These are phyloP conservation scores for Globisporangium spinosum DNA, from an alignment of 352 stramenopile species.

Conservation along the genomic window DNA sequence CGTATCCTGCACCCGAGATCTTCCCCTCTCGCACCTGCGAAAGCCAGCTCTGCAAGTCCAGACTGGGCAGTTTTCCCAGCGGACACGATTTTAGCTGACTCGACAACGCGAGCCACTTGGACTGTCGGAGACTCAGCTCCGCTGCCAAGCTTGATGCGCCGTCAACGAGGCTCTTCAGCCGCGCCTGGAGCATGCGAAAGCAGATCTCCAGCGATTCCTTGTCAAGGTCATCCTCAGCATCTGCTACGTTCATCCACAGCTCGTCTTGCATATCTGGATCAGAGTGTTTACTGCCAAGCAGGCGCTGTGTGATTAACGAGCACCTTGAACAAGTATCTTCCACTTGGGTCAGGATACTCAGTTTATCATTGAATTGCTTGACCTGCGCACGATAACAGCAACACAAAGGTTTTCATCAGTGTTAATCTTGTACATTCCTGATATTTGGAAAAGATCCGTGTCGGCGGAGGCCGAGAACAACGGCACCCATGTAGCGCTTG, in stretches of 20 bases:
- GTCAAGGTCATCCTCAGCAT: slow-evolving; percentile 4
- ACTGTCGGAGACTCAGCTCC: slow-evolving; percentile 42
- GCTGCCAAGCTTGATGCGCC: slow-evolving; percentile 20
- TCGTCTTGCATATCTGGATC: background rate
- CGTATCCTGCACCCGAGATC: slow-evolving; percentile 64
- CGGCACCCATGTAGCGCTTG: slow-evolving; percentile 5
- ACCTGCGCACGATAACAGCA: slow-evolving; percentile 18
- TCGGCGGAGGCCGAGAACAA: slow-evolving; percentile 1
- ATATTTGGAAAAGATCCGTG: slow-evolving; percentile 8
- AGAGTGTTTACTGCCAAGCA: slow-evolving; percentile 18
- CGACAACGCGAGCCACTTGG: slow-evolving; percentile 65
- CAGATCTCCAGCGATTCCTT: slow-evolving; percentile 5
- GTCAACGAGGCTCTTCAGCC: slow-evolving; percentile 23
- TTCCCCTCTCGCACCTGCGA: slow-evolving; percentile 73
- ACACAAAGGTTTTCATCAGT: background rate
- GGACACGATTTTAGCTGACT: slow-evolving; percentile 66
- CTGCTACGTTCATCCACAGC: background rate
- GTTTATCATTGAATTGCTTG: slow-evolving; percentile 50
- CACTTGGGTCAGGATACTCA: slow-evolving; percentile 51
- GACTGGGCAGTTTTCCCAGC: slow-evolving; percentile 38
- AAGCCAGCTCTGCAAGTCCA: slow-evolving; percentile 73
- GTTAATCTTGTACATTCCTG: background rate
- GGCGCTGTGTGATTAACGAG: slow-evolving; percentile 30
- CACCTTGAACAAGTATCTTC: slow-evolving; percentile 44
- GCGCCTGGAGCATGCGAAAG: slow-evolving; percentile 19